These are phyloP conservation scores for Hypoxylon sp. DNA, from an alignment of 2,329 filamentous ascomycete genomes.

Conservation along the genomic window DNA sequence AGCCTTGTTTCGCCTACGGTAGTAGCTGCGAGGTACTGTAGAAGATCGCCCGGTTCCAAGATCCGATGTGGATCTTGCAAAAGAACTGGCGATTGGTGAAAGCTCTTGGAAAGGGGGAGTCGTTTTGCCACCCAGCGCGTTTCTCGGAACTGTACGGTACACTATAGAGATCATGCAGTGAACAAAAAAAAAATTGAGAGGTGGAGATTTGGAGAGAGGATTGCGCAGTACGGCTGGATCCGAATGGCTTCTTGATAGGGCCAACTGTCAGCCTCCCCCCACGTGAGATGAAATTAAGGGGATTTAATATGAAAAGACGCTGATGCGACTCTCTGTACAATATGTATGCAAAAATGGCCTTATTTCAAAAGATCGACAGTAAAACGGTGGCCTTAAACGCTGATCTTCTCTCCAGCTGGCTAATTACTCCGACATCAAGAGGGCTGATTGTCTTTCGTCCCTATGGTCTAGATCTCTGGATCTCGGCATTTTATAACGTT, in stretches of 20 bases:
- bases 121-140: constrained; percentile 17
- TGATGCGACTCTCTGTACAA: constrained; percentile 22
- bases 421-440: constrained; percentile 35
- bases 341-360: constrained; percentile 33
- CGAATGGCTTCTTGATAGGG: constrained; percentile 32
- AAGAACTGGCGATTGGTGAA: constrained; percentile 22
- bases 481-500: constrained; percentile 33
- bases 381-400: constrained; percentile 39
- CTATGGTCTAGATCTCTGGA: constrained; percentile 31
- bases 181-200: constrained; percentile 6
- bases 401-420: constrained; percentile 42
- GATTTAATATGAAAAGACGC: constrained; percentile 16
- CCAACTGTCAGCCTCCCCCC: constrained; percentile 35
- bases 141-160: constrained; percentile 9
- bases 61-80: constrained; percentile 31
- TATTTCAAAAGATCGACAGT: constrained; percentile 39
- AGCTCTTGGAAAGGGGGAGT: background rate
- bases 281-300: constrained; percentile 32
- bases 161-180: constrained; percentile 15
- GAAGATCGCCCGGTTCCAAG: constrained; percentile 19
- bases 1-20: background rate
- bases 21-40: constrained; percentile 12
- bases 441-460: constrained; percentile 10
- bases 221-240: constrained; percentile 18
- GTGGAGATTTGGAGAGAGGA: constrained; percentile 11